Conservation (phyloP, 1,284 basidiomycete genomes). For the Ceratobasidium sp. region DNA sequence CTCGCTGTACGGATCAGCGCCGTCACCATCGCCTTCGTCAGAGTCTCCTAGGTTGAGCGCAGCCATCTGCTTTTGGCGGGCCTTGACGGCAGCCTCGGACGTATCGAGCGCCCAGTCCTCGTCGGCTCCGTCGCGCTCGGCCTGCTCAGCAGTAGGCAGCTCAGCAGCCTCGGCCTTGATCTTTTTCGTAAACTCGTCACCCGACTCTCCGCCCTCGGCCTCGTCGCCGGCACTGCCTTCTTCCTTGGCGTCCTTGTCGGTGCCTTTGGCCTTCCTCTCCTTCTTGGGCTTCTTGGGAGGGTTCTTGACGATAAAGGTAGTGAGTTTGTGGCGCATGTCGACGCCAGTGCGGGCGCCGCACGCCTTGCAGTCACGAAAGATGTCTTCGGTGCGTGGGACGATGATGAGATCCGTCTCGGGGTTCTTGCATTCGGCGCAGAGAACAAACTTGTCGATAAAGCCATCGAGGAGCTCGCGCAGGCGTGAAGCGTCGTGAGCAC, state of each 20-base stretch:
- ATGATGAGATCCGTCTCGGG: conserved; percentile 97
- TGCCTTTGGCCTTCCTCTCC: conserved; percentile 63
- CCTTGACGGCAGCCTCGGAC: conserved; percentile 88
- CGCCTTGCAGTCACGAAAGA: conserved; percentile 97
- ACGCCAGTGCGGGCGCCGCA: conserved; percentile 91
- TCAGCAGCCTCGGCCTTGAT: conserved; percentile 87
- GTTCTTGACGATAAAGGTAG: conserved; percentile 97
- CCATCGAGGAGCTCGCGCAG: conserved; percentile 94
- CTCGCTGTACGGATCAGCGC: conserved; percentile 82
- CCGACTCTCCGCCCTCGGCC: conserved; percentile 63
- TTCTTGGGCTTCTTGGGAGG: conserved; percentile 86
- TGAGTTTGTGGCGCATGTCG: conserved; percentile 97
- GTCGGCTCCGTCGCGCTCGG: conserved; percentile 53
- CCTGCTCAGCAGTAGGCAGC: conserved; percentile 62
- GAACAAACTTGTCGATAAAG: conserved; percentile 98
- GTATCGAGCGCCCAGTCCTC: conserved; percentile 93
- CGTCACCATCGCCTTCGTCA: conserved; percentile 82
- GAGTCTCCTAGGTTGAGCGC: conserved; percentile 70
- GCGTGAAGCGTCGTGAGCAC: conserved; percentile 90
- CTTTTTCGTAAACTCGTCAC: conserved; percentile 75
- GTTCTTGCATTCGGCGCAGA: conserved; percentile 98
- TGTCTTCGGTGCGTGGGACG: conserved; percentile 80
- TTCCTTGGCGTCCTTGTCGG: conserved; percentile 53
- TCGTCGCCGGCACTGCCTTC: conserved; percentile 56
- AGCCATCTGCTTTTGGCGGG: conserved; percentile 79